Evolutionary conservation across 129 eudicot species (phyloP).

Genomic region (Logfia minima): DNA sequence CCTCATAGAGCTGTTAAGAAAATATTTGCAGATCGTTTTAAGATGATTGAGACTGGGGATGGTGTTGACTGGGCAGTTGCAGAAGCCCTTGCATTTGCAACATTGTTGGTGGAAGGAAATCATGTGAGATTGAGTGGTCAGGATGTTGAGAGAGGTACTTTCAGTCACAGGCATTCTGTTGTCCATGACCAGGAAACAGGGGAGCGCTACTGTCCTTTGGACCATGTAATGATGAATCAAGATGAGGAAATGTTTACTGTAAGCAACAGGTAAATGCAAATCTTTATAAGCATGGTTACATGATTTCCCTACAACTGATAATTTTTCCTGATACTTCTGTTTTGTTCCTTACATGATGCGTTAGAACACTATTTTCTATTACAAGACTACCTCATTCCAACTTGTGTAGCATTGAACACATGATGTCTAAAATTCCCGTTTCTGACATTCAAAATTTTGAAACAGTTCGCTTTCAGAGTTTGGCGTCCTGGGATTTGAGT

Average conservation of each 20-base stretch:
- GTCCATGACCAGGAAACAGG: constrained; percentile 98
- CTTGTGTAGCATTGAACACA: neutral
- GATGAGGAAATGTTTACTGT: constrained; percentile 94
- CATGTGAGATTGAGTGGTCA: constrained; percentile 98
- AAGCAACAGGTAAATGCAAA: constrained; percentile 78
- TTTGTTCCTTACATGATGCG: neutral
- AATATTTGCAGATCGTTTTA: constrained; percentile 73
- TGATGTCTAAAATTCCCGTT: neutral
- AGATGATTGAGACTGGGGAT: constrained; percentile 97
- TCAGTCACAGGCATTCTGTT: constrained; percentile 95
- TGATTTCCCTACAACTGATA: neutral
- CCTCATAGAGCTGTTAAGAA: constrained; percentile 93
- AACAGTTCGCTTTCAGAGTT: constrained; percentile 97
- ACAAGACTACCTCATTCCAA: neutral
- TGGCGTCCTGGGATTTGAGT: constrained; percentile 94
- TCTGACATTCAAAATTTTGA: neutral
- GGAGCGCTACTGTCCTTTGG: constrained; percentile 80
- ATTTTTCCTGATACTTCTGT: neutral
- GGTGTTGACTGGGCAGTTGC: constrained; percentile 99
- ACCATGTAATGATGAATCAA: constrained; percentile 79
- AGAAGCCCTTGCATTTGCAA: constrained; percentile 98
- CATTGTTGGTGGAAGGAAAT: constrained; percentile 92
- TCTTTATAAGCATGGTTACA: neutral
- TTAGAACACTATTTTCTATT: neutral
- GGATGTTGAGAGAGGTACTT: constrained; percentile 98